phyloP scores from a whole-genome alignment of 78 protist genomes.

The Speleostelium caveatum region DNA sequence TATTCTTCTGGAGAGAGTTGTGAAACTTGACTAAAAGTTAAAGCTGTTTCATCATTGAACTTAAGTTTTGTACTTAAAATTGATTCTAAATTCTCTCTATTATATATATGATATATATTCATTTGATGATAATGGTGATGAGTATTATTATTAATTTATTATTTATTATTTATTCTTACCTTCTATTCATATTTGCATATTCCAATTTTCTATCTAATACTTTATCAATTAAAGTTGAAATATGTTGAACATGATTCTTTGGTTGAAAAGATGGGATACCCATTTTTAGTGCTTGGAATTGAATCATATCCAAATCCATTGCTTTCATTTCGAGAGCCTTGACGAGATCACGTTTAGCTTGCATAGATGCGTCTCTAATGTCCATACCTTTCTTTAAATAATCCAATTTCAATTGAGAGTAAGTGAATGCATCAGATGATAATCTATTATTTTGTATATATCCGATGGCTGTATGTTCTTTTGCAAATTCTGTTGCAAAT shows the following conservation, averaged over 20 bases:
- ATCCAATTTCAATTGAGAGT: conserved; percentile 10
- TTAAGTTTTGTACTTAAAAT: conserved; percentile 4
- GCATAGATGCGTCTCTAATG: conserved; percentile 29
- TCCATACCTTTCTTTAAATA: conserved; percentile 55
- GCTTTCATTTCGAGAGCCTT: conserved; percentile 34
- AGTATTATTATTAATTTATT: neutral
- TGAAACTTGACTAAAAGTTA: conserved; percentile 39
- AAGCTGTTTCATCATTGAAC: conserved; percentile 33
- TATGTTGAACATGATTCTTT: conserved; percentile 35
- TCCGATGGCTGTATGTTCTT: conserved; percentile 37
- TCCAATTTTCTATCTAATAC: conserved; percentile 22
- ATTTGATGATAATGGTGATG: neutral
- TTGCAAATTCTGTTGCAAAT: conserved; percentile 60
- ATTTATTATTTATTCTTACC: conserved; percentile 16
- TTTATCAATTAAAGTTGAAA: neutral
- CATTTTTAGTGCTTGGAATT: conserved; percentile 45
- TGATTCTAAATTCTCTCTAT: conserved; percentile 55
- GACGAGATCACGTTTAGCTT: conserved; percentile 54
- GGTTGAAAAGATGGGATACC: conserved; percentile 74
- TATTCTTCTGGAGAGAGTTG: conserved; percentile 42
- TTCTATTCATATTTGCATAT: neutral
- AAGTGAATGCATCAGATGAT: conserved; percentile 56
- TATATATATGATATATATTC: neutral
- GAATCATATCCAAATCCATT: conserved; percentile 54
- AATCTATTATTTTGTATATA: conserved; percentile 17